A percentile compares a stretch with the other conserved stretches of the same genome.
These are phyloP conservation scores for Nothomitra cinnamomea DNA, from an alignment of 2,329 filamentous ascomycete genomes.

Conservation along the genomic window DNA sequence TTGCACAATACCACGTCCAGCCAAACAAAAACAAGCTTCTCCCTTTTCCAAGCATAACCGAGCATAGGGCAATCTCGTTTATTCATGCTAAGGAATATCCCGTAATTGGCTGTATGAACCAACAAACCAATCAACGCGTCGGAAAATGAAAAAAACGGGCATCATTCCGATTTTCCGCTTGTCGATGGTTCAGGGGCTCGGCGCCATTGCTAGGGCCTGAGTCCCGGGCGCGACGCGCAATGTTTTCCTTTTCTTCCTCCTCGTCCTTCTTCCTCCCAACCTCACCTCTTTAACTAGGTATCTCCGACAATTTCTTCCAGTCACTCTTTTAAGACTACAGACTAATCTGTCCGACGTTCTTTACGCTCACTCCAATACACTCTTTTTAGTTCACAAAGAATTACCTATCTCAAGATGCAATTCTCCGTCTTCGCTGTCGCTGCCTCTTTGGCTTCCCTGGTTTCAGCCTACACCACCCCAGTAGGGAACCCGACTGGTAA, in stretches of 20 bases:
- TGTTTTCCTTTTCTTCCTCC: neutral
- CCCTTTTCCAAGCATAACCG: no score
- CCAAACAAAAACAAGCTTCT: no score
- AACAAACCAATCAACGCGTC: no score
- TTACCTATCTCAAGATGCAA: conserved; percentile 14
- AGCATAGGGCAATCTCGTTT: no score
- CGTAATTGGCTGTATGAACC: no score
- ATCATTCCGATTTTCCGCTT: no score
- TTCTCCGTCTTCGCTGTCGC: conserved; percentile 11
- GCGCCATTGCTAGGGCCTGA: no score
- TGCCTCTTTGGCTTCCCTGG: conserved; percentile 14
- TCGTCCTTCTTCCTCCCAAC: neutral
- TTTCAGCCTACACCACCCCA: conserved; percentile 15
- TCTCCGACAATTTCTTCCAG: neutral
- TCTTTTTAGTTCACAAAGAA: neutral
- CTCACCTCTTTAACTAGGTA: neutral
- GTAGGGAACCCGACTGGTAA: conserved; percentile 29
- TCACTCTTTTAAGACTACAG: neutral
- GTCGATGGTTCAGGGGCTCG: no score
- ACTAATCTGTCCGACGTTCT: neutral
- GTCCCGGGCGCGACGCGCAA: no score
- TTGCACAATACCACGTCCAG: no score
- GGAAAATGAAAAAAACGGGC: no score
- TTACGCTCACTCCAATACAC: neutral
- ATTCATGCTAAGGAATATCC: no score